Conservation (phyloP, 768 basidiomycete genomes). For the Suillus subaureus region DNA sequence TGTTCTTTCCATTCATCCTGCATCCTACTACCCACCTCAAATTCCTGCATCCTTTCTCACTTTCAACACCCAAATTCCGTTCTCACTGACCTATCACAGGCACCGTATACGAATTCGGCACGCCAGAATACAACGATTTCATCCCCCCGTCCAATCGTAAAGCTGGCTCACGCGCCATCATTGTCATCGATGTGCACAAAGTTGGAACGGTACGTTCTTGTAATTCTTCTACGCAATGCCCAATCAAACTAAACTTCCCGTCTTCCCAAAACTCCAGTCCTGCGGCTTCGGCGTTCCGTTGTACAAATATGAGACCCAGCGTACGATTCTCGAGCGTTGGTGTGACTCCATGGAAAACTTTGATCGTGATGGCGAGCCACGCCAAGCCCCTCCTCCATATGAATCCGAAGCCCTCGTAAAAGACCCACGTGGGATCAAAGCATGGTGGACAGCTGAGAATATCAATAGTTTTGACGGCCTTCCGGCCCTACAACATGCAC, state of each 20-base stretch:
- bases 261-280: conserved; percentile 43
- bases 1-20: neutral
- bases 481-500: conserved; percentile 44
- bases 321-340: conserved; percentile 52
- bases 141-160: conserved; percentile 49
- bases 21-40: neutral
- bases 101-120: conserved; percentile 61
- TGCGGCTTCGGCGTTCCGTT: conserved; percentile 68
- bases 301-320: conserved; percentile 58
- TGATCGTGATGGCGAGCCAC: conserved; percentile 31
- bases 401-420: conserved; percentile 6
- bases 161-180: conserved; percentile 60
- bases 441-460: conserved; percentile 60
- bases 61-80: neutral
- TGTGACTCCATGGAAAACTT: conserved; percentile 44
- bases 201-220: conserved; percentile 45
- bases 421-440: conserved; percentile 47
- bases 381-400: conserved; percentile 7
- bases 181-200: conserved; percentile 62
- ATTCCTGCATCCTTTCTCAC: neutral
- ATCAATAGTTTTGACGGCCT: conserved; percentile 57
- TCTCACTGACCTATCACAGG: conserved; percentile 37
- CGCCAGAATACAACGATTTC: conserved; percentile 57
- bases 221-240: neutral
- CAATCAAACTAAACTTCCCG: neutral